Conservation (phyloP, 2,329 filamentous ascomycete genomes). For the Botrytis squamosa region DNA sequence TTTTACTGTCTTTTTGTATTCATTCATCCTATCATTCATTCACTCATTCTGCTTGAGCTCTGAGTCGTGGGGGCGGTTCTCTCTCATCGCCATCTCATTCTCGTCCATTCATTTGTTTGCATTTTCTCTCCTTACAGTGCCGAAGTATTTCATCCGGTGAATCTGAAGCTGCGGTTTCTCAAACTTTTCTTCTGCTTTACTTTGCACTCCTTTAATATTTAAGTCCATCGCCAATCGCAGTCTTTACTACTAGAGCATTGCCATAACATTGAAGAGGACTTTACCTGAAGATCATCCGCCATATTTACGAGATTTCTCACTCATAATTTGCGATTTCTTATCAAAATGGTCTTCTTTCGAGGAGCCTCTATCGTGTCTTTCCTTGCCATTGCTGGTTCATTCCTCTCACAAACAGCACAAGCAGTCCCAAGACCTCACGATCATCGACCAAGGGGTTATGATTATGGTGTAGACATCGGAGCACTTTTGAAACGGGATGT, state of each 20-base stretch:
- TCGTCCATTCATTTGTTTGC: slow-evolving; percentile 13
- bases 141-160: not conserved
- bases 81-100: not conserved
- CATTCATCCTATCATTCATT: not conserved
- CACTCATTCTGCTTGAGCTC: not conserved
- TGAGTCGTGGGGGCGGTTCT: not conserved
- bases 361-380: not conserved
- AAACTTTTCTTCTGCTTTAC: not conserved
- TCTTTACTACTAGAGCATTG: not conserved
- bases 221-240: not conserved
- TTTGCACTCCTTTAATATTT: not conserved
- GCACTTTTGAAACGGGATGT: slow-evolving; percentile 27
- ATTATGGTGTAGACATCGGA: slow-evolving; percentile 28
- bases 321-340: not conserved
- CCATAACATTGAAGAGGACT: too few species aligned
- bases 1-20: not conserved
- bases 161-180: not conserved
- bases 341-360: slow-evolving; percentile 3
- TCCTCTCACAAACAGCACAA: slow-evolving; percentile 7
- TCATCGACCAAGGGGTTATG: slow-evolving; percentile 24
- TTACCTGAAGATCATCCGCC: too few species aligned
- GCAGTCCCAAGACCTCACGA: not conserved
- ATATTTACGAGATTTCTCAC: not conserved
- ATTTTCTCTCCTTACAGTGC: not conserved
- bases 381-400: not conserved